A percentile compares a stretch with the other conserved stretches of the same genome.
Evolutionary conservation across 2,329 filamentous ascomycete genomes (phyloP).

Genomic region (Monosporascus sp.): DNA sequence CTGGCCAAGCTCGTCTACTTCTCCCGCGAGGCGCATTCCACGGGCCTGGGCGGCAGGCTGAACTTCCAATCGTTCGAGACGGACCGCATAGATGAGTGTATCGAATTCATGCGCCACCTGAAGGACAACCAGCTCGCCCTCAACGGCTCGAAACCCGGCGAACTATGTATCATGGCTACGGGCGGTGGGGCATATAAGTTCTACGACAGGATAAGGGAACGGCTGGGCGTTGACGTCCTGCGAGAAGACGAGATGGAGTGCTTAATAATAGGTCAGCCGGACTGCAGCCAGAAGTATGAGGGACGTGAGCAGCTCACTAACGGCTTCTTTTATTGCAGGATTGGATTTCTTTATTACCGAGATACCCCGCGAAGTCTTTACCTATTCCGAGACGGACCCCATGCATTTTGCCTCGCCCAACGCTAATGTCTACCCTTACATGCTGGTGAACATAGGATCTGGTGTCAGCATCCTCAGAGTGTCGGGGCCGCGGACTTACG

Average conservation of each 20-base stretch:
- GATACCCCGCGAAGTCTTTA: conserved; percentile 95
- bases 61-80: conserved; percentile 98
- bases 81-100: conserved; percentile 85
- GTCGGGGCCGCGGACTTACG: conserved; percentile 76
- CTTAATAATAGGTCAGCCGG: conserved; percentile 75
- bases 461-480: conserved; percentile 98
- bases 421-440: conserved; percentile 87
- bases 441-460: conserved; percentile 96
- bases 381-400: conserved; percentile 83
- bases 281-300: too few species aligned
- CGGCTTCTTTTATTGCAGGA: conserved; percentile 42
- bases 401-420: conserved; percentile 81
- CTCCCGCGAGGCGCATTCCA: conserved; percentile 75
- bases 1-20: conserved; percentile 97
- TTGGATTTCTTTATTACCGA: conserved; percentile 99
- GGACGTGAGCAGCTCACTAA: too few species aligned
- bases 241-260: conserved; percentile 99
- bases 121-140: conserved; percentile 74
- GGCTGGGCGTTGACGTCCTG: conserved; percentile 79
- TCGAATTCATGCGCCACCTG: conserved; percentile 83
- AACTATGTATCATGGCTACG: conserved; percentile 89
- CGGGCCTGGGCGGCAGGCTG: conserved; percentile 77
- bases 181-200: conserved; percentile 96
- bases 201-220: conserved; percentile 83
- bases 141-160: conserved; percentile 65